Percentiles rank a stretch among this genome's conserved stretches.
Conservation (phyloP, 805 yeast species). For the Saccharomycopsis vini region DNA sequence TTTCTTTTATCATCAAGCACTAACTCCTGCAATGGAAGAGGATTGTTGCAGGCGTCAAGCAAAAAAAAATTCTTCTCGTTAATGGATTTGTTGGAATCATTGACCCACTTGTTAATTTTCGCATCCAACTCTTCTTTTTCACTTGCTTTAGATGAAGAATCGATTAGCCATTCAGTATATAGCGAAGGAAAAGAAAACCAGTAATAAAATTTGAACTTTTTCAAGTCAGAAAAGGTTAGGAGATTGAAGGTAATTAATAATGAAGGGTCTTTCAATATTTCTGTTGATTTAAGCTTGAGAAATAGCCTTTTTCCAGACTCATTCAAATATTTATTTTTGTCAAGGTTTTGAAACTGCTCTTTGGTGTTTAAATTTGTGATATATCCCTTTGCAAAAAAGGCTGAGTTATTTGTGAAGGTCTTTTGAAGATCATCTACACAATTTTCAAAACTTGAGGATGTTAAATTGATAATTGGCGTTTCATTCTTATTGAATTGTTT, state of each 20-base stretch:
- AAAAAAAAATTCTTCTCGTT: slow-evolving; percentile 25
- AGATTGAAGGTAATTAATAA: slow-evolving; percentile 37
- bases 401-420: slow-evolving; percentile 20
- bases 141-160: neutral
- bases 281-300: slow-evolving; percentile 27
- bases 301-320: slow-evolving; percentile 28
- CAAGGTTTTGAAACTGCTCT: slow-evolving; percentile 68
- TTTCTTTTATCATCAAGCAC: slow-evolving; percentile 20
- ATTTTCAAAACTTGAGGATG: slow-evolving; percentile 28
- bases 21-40: slow-evolving; percentile 17
- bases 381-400: slow-evolving; percentile 29
- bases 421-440: slow-evolving; percentile 12
- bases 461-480: slow-evolving; percentile 25
- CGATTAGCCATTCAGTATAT: slow-evolving; percentile 39
- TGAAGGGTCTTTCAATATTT: slow-evolving; percentile 32
- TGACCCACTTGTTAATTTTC: slow-evolving; percentile 20
- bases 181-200: slow-evolving; percentile 82
- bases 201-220: slow-evolving; percentile 77
- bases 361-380: slow-evolving; percentile 67
- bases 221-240: slow-evolving; percentile 77
- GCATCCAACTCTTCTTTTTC: slow-evolving; percentile 8
- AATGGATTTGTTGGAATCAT: slow-evolving; percentile 15
- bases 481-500: slow-evolving; percentile 26
- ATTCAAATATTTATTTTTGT: slow-evolving; percentile 52
- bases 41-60: slow-evolving; percentile 18